phyloP scores from a whole-genome alignment of 768 basidiomycete genomes.

The Tricholoma saponaceum region DNA sequence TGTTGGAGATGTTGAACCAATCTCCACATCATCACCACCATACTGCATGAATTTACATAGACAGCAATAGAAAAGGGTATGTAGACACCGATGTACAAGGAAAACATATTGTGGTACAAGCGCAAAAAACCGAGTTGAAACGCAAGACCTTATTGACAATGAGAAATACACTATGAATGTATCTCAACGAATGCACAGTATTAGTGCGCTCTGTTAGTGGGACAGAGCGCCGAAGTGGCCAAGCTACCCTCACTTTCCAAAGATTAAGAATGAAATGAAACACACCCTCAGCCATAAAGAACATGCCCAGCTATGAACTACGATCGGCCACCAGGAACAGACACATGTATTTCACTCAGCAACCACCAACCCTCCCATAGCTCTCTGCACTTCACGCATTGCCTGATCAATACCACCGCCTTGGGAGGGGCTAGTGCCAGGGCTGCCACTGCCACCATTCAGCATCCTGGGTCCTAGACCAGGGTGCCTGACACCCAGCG shows the following conservation, averaged over 20 bases:
- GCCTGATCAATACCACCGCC: slow-evolving; percentile 47
- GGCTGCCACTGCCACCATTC: slow-evolving; percentile 29
- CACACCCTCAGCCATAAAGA: not conserved
- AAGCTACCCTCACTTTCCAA: not conserved
- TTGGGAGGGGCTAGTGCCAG: slow-evolving; percentile 31
- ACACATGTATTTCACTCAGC: slow-evolving; percentile 50
- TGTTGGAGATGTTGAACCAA: no score
- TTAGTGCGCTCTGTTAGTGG: not conserved
- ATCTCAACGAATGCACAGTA: slow-evolving; percentile 4
- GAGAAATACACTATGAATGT: slow-evolving; percentile 4
- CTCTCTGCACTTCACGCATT: slow-evolving; percentile 68
- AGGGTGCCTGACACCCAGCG: slow-evolving; percentile 81
- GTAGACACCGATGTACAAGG: not conserved
- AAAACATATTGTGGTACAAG: not conserved
- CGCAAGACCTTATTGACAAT: not conserved
- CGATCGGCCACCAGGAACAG: slow-evolving; percentile 1
- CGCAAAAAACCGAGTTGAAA: slow-evolving; percentile 1
- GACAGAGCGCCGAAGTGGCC: not conserved
- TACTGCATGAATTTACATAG: not conserved
- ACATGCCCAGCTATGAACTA: not conserved
- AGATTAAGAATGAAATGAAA: not conserved
- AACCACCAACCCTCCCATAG: slow-evolving; percentile 70
- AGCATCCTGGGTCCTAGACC: slow-evolving; percentile 60
- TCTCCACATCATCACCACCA: not conserved
- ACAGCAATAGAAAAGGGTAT: not conserved